Base-by-base conservation (phyloP, 1,284 basidiomycete species). In the Prillingera fragicola region DNA sequence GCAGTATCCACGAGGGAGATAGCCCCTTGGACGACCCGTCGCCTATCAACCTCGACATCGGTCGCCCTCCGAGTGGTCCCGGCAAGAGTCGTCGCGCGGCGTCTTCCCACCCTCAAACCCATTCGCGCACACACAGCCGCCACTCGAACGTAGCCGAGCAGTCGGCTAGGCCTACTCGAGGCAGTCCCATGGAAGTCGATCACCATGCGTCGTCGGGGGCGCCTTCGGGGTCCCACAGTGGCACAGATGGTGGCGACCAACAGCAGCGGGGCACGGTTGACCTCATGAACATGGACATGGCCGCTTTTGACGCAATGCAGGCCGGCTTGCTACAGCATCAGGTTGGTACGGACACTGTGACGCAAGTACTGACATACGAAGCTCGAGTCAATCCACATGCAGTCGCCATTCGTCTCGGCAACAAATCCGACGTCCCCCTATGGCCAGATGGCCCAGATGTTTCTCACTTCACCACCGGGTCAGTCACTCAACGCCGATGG, bases 301-400 rank as follows among this genome's bases (percentile, higher is more conserved):
- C 46, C 4, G 37, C 46, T 2, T 52, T 48, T 32, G 53, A 55
- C 24, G 49, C 45, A 19, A 39, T 52, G 26, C 53, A 55, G 42
- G 53, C 53, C 1, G 49, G 53, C 14, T 38, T 55, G 18, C 41
- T 55, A 10, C 52, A 54, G 27, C 49, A 48, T 17, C 53, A 55
- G 46, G 53, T 55, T 34, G 4, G 50, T 44, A 22, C 19, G 23
- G 7, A 13, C 14, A 37, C 13, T 12, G 4, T 19, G 10, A 32
- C 14, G 15, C 18, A n/a, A n/a, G n/a, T n/a, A n/a, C n/a, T n/a
- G n/a, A n/a, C n/a, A n/a, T n/a, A n/a, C n/a, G 19, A 51, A 72
- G 69, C 64, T 72, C 32, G 67, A 69, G 48, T 54, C 62, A 18
- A 67, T 72, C 33, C 69, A 70, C 51, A 70, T 72, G 68, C 70